phyloP scores from a whole-genome alignment of 768 basidiomycete species.

The Mycena floridula region DNA sequence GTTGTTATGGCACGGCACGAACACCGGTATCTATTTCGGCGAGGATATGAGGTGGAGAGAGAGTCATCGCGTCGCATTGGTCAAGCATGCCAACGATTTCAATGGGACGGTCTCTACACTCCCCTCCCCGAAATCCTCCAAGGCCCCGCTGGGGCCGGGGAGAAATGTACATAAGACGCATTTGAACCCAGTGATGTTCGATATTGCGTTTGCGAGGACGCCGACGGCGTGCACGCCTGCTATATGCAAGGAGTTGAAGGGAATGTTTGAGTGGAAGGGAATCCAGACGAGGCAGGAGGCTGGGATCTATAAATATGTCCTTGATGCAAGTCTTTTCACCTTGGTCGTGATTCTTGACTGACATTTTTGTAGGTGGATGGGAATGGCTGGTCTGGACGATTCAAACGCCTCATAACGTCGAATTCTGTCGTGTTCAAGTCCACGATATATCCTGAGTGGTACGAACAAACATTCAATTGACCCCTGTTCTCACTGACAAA shows the following conservation, averaged over 20 bases:
- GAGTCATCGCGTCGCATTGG: too few species aligned
- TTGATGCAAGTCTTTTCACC: too few species aligned
- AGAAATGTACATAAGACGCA: conserved; percentile 19
- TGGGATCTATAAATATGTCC: conserved; percentile 49
- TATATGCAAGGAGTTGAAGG: conserved; percentile 34
- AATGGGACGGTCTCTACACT: background rate
- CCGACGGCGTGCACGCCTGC: conserved; percentile 36
- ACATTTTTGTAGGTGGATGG: conserved; percentile 43
- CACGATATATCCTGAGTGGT: conserved; percentile 69
- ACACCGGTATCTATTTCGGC: too few species aligned
- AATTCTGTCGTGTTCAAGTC: too few species aligned
- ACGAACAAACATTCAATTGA: conserved; percentile 11
- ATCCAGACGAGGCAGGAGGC: conserved; percentile 33
- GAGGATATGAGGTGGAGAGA: conserved; percentile 42
- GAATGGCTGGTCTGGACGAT: too few species aligned
- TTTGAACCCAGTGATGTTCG: conserved; percentile 43
- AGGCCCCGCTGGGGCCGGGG: conserved; percentile 26
- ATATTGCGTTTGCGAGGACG: conserved; percentile 43
- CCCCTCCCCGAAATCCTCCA: background rate
- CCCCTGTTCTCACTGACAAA: background rate
- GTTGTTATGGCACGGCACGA: too few species aligned
- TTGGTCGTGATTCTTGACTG: too few species aligned
- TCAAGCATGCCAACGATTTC: conserved; percentile 25
- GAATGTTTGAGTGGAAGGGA: conserved; percentile 40
- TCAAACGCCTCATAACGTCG: too few species aligned